Base-by-base conservation (phyloP, 768 basidiomycete species). In the Kwoniella dejecticola region DNA sequence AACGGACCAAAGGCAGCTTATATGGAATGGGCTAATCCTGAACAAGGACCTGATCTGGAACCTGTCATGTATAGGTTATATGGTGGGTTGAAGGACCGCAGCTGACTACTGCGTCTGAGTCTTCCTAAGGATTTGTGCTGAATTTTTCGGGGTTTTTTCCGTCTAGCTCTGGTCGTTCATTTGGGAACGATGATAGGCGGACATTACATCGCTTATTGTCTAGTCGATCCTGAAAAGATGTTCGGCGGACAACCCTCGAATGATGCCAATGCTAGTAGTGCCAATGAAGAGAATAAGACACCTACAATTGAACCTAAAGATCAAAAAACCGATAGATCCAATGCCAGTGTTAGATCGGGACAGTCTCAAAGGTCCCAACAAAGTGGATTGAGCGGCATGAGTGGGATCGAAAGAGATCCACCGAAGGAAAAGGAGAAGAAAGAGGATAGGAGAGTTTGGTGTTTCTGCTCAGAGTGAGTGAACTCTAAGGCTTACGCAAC, bases 141-240 rank as follows among this genome's bases (percentile, higher is more conserved):
- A n/a, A n/a, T n/a, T n/a, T n/a, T n/a, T n/a, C n/a, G n/a, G n/a
- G n/a, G n/a, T n/a, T n/a, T n/a, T n/a, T n/a, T n/a, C n/a, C n/a
- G n/a, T n/a, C n/a, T 40, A 78, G 79, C 76, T 36, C 65, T 79
- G 7, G 79, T 79, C 2, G 77, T 79, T 1, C 77, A 79, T 52
- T 53, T 75, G 11, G 78, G 78, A 17, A 69, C 76, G 17, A 76
- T 77, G 89, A 83, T 91, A 44, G 89, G 90, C 23, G 92, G 92
- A 0, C 92, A 95, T 75, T 95, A 95, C 72, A 82, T 93, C 47
- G 88, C 91, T 6, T 91, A 91, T 87, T 24, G 79, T 79, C 41
- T 77, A 36, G 79, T 58, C 21, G 77, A 79, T 30, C 74, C 76
- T 19, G 71, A 67, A 53, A 66, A 60, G 45, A 72, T 76, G 70